Percentiles rank a stretch among this genome's conserved stretches.
Evolutionary conservation across 139 green algal genomes (phyloP).

Genomic region (Tetradesmus obliquus): DNA sequence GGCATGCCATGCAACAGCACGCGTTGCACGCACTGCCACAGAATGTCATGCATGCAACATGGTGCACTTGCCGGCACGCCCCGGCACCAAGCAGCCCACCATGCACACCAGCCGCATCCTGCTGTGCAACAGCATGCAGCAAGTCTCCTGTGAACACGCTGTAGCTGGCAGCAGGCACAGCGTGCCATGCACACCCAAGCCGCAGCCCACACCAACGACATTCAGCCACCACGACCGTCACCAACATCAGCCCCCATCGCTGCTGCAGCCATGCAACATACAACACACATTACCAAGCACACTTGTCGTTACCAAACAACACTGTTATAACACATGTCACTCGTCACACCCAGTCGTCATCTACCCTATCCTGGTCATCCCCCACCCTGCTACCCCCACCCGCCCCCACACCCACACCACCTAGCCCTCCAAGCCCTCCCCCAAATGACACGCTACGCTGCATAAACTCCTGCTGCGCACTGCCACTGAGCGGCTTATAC

Average conservation of each 20-base stretch:
- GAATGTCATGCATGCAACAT: too few relatives aligned
- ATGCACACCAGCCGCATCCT: neutral
- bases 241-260: too few relatives aligned
- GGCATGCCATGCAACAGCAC: neutral
- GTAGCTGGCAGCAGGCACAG: too few relatives aligned
- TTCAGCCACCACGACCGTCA: too few relatives aligned
- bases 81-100: too few relatives aligned
- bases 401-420: neutral
- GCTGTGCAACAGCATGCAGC: too few relatives aligned
- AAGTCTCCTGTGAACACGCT: too few relatives aligned
- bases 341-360: conserved; percentile 38
- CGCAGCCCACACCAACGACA: too few relatives aligned
- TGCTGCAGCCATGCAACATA: too few relatives aligned
- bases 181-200: too few relatives aligned
- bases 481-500: conserved; percentile 6
- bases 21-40: neutral
- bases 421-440: neutral
- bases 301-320: neutral
- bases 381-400: neutral
- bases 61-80: too few relatives aligned
- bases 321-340: neutral
- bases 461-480: neutral
- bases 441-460: neutral
- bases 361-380: neutral
- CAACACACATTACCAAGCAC: too few relatives aligned